phyloP scores from a whole-genome alignment of 805 yeast species.

The Candida glaebosa region DNA sequence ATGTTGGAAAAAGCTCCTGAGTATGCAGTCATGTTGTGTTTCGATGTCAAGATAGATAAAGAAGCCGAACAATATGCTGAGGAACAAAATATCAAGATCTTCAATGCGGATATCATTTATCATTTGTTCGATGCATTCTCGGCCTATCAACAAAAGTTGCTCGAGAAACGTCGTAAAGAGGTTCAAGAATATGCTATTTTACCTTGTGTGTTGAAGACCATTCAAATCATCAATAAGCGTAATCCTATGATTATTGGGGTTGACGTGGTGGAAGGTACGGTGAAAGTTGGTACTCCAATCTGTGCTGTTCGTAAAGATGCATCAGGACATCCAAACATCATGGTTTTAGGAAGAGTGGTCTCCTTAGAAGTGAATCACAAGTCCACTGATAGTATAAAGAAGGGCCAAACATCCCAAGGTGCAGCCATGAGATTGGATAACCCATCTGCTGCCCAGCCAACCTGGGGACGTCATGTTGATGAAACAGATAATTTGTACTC shows the following conservation, averaged over 20 bases:
- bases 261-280: constrained; percentile 88
- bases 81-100: constrained; percentile 86
- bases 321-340: constrained; percentile 67
- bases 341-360: constrained; percentile 81
- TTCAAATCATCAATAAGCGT: constrained; percentile 96
- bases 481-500: constrained; percentile 90
- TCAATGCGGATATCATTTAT: constrained; percentile 94
- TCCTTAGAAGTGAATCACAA: constrained; percentile 97
- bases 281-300: constrained; percentile 91
- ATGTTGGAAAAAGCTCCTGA: constrained; percentile 97
- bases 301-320: constrained; percentile 85
- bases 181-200: constrained; percentile 84
- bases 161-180: constrained; percentile 88
- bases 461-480: constrained; percentile 99
- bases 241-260: constrained; percentile 99
- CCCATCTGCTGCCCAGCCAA: constrained; percentile 89
- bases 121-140: constrained; percentile 94
- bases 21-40: constrained; percentile 95
- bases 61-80: constrained; percentile 98
- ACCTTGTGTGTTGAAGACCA: constrained; percentile 92
- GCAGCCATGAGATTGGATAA: constrained; percentile 97
- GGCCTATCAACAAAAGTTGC: constrained; percentile 81
- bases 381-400: constrained; percentile 72
- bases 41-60: constrained; percentile 94
- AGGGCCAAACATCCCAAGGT: constrained; percentile 96